Percentiles rank a stretch among this genome's conserved stretches.
These are phyloP conservation scores for Trichoderma orchidacearum DNA, from an alignment of 495 filamentous ascomycete species.

Conservation along the genomic window DNA sequence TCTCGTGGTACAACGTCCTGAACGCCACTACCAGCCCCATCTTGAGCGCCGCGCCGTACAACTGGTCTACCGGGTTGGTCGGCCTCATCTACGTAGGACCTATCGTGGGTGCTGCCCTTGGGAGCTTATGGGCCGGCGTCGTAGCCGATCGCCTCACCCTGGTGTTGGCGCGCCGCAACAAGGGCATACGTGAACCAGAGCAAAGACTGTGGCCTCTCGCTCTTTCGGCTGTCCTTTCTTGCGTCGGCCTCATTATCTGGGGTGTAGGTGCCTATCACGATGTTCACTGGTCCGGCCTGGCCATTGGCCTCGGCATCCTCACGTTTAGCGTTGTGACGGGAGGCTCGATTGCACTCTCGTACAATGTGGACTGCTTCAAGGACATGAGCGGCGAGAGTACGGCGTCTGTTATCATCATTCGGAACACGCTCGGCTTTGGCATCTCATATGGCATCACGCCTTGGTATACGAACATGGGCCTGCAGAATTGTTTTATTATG, in stretches of 20 bases:
- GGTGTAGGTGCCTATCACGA: conserved; percentile 17
- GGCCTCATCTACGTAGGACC: conserved; percentile 10
- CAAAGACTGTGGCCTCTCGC: conserved; percentile 14
- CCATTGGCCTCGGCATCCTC: conserved; percentile 9
- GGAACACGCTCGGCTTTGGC: no score
- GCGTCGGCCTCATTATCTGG: conserved; percentile 11
- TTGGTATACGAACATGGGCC: conserved; percentile 11
- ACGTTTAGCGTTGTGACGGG: conserved; percentile 7
- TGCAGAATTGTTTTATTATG: conserved; percentile 11
- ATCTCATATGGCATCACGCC: conserved; percentile 32
- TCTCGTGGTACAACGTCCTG: conserved; percentile 14
- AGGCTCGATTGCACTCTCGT: conserved; percentile 19
- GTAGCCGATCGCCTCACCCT: conserved; percentile 15
- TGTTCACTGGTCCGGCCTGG: conserved; percentile 35
- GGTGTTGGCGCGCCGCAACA: conserved; percentile 13
- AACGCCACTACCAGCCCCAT: conserved; percentile 11
- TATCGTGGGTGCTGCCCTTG: conserved; percentile 12
- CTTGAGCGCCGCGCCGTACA: conserved; percentile 7
- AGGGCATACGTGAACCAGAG: conserved; percentile 23
- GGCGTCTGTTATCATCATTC: conserved; percentile 36
- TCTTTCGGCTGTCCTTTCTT: conserved; percentile 8
- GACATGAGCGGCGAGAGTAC: conserved; percentile 36
- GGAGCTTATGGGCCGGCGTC: conserved; percentile 11
- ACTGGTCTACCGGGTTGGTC: conserved; percentile 8
- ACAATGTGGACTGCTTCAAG: conserved; percentile 41